phyloP scores from a whole-genome alignment of 805 yeast genomes.

The Zygosaccharomyces gambellarensis region DNA sequence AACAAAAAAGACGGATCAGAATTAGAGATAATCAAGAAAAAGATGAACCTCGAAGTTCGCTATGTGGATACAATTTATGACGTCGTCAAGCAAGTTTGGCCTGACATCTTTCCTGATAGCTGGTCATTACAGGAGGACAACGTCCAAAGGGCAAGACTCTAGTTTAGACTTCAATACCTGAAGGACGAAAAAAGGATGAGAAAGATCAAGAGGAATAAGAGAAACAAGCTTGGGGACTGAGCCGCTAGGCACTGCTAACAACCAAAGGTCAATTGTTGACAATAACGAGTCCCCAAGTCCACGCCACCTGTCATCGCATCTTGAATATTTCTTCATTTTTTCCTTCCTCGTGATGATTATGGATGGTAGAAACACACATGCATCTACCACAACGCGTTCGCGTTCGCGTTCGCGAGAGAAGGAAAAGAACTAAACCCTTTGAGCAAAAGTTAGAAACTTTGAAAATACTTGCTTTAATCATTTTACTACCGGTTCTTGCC shows the following conservation, averaged over 20 bases:
- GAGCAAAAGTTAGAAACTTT: neutral
- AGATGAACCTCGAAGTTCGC: constrained; percentile 52
- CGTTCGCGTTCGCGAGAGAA: too few relatives aligned
- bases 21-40: constrained; percentile 37
- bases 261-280: too few relatives aligned
- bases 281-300: too few relatives aligned
- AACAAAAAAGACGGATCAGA: constrained; percentile 9
- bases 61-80: constrained; percentile 79
- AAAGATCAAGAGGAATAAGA: too few relatives aligned
- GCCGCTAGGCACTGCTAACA: too few relatives aligned
- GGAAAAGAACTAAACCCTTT: neutral
- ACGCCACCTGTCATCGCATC: too few relatives aligned
- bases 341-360: too few relatives aligned
- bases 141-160: neutral
- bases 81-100: constrained; percentile 69
- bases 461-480: neutral
- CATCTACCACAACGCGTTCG: too few relatives aligned
- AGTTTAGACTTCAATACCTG: neutral
- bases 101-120: constrained; percentile 9
- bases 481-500: neutral
- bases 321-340: too few relatives aligned
- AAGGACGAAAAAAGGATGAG: too few relatives aligned
- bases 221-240: too few relatives aligned
- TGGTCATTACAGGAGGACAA: neutral
- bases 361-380: too few relatives aligned